Conservation (phyloP, 2,329 filamentous ascomycete species). For the Tolypocladium amazonense region DNA sequence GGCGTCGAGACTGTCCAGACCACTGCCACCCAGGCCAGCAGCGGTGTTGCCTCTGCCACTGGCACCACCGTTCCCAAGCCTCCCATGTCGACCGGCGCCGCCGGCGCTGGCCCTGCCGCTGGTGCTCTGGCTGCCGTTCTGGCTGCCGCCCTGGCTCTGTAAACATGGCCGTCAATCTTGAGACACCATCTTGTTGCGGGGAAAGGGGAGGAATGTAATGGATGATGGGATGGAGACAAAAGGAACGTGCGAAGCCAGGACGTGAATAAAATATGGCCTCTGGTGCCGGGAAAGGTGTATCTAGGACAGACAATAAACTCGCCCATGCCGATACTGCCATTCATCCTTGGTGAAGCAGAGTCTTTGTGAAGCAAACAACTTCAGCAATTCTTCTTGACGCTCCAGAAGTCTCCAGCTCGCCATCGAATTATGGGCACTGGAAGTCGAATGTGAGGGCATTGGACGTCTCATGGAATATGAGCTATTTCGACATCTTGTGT, state of each 20-base stretch:
- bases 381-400: neutral
- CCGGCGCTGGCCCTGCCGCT: conserved; percentile 14
- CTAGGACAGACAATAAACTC: neutral
- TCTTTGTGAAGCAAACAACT: too few species aligned
- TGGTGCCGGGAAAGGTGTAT: neutral
- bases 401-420: neutral
- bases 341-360: neutral
- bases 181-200: neutral
- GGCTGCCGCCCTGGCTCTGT: conserved; percentile 21
- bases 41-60: conserved; percentile 1
- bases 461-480: neutral
- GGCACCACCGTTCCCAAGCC: neutral
- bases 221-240: neutral
- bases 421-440: neutral
- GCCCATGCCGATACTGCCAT: neutral
- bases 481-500: neutral
- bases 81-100: conserved; percentile 6
- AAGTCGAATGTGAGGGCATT: neutral
- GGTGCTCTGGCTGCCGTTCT: conserved; percentile 19
- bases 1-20: neutral
- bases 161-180: conserved; percentile 3
- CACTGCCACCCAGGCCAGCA: neutral
- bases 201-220: neutral
- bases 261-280: neutral
- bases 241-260: neutral